Conservation (phyloP, 176 grass and related monocot species). For the Olyra latifolia region DNA sequence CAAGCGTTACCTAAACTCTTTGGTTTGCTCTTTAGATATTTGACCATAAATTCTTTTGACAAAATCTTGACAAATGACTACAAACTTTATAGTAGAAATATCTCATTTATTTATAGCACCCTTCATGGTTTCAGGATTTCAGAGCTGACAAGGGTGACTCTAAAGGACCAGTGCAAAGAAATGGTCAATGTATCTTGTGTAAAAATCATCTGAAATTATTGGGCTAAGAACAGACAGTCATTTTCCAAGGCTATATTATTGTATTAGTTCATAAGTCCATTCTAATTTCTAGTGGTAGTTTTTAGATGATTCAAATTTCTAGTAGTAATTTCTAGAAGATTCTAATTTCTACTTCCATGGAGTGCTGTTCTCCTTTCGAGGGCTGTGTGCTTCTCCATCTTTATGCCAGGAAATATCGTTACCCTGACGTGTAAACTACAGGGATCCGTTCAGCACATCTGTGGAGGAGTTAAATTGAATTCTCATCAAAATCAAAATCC, state of each 20-base stretch:
- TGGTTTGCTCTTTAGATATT: background rate
- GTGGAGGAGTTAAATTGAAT: background rate
- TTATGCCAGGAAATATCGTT: background rate
- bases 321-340: background rate
- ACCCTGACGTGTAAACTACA: background rate
- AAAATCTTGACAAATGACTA: background rate
- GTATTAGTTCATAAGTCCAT: background rate
- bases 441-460: background rate
- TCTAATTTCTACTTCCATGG: background rate
- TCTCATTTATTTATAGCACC: background rate
- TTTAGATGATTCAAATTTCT: background rate
- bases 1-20: background rate
- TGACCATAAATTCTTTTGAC: background rate
- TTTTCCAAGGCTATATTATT: background rate
- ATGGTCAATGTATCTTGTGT: background rate
- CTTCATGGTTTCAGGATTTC: slow-evolving; percentile 29
- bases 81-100: background rate
- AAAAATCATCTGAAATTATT: slow-evolving; percentile 4
- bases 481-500: background rate
- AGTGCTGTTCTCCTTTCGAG: background rate
- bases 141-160: background rate
- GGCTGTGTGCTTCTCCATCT: background rate
- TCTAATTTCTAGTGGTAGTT: background rate
- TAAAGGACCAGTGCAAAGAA: background rate
- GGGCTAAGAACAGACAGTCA: background rate